Conservation (phyloP, 441 rosid species). For the Pelargonium australe region DNA sequence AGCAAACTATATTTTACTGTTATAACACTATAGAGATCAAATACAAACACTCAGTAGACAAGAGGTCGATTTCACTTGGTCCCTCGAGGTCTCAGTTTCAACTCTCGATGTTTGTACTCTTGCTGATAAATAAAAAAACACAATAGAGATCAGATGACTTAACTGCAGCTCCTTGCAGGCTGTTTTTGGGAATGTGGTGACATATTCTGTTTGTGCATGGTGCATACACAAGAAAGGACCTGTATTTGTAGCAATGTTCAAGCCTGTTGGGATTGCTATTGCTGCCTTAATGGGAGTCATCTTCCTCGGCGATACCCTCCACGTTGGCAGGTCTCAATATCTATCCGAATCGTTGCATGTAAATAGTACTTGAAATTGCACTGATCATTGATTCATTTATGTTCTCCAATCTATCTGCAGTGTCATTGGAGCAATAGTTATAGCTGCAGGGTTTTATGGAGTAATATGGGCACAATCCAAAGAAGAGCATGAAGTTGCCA, state of each 20-base stretch:
- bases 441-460: conserved; percentile 63
- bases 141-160: no score
- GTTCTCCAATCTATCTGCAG: conserved; percentile 23
- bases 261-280: conserved; percentile 50
- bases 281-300: conserved; percentile 51
- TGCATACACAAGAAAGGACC: conserved; percentile 58
- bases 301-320: conserved; percentile 46
- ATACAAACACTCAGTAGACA: no score
- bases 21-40: no score
- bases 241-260: conserved; percentile 57
- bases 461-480: conserved; percentile 82
- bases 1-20: no score
- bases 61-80: no score
- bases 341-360: no score
- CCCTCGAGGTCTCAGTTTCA: no score
- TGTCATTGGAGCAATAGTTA: conserved; percentile 54
- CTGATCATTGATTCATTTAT: no score
- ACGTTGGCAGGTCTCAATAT: conserved; percentile 48
- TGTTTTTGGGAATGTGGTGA: conserved; percentile 48
- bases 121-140: no score
- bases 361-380: no score
- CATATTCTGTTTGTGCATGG: conserved; percentile 50
- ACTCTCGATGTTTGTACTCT: no score
- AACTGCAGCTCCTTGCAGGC: no score
- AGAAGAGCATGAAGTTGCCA: conserved; percentile 32